These are phyloP conservation scores for Suillus fuscotomentosus DNA, from an alignment of 768 basidiomycete genomes.

Conservation along the genomic window DNA sequence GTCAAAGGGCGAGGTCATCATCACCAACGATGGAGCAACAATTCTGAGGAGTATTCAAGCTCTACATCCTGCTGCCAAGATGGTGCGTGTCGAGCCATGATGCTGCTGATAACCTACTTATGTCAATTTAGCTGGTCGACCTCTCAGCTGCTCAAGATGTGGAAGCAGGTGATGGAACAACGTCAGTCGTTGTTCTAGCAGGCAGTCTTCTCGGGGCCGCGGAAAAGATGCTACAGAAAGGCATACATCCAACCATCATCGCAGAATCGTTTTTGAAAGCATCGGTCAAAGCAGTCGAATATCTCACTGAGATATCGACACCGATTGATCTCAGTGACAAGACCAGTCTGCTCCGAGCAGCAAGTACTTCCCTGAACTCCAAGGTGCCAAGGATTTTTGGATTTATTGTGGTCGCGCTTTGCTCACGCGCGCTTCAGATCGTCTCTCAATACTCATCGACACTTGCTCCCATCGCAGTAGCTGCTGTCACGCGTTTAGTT, in stretches of 20 bases:
- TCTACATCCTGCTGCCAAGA: conserved; percentile 96
- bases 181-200: conserved; percentile 94
- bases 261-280: conserved; percentile 95
- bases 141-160: conserved; percentile 97
- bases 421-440: conserved; percentile 53
- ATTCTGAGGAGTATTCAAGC: conserved; percentile 96
- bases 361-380: conserved; percentile 93
- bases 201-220: conserved; percentile 92
- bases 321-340: conserved; percentile 91
- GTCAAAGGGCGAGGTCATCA: conserved; percentile 92
- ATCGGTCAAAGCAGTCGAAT: conserved; percentile 91
- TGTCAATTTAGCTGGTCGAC: conserved; percentile 77
- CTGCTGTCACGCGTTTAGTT: conserved; percentile 88
- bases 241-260: conserved; percentile 96
- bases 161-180: conserved; percentile 98
- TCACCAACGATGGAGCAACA: conserved; percentile 98
- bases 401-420: background rate
- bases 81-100: conserved; percentile 49
- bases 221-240: conserved; percentile 94
- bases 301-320: conserved; percentile 86
- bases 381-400: conserved; percentile 53
- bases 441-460: conserved; percentile 99
- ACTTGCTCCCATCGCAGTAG: conserved; percentile 98
- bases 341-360: conserved; percentile 82
- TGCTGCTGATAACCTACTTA: conserved; percentile 4